These are phyloP conservation scores for Darksidea phi DNA, from an alignment of 495 filamentous ascomycete species.

Conservation along the genomic window DNA sequence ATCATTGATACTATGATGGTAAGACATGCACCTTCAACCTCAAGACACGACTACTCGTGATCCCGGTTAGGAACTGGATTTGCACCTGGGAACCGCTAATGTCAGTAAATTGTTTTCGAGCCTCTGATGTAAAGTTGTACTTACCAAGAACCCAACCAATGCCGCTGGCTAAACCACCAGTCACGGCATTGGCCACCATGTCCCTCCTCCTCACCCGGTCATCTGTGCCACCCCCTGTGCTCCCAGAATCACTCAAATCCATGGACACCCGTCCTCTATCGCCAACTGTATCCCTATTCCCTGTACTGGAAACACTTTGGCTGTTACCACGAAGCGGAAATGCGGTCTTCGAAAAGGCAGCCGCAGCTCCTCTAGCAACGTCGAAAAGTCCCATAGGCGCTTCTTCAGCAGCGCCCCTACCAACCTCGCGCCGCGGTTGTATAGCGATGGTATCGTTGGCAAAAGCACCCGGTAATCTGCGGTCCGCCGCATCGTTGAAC, in stretches of 20 bases:
- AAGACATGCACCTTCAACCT: no score
- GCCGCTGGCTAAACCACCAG: constrained; percentile 43
- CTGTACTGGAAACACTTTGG: not conserved
- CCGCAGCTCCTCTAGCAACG: constrained; percentile 76
- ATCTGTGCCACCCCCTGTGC: constrained; percentile 30
- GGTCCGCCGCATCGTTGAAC: constrained; percentile 34
- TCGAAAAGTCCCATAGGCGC: constrained; percentile 95
- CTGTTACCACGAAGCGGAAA: constrained; percentile 51
- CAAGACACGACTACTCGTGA: no score
- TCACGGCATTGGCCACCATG: constrained; percentile 45
- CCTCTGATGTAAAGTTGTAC: constrained; percentile 1
- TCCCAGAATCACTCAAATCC: constrained; percentile 36
- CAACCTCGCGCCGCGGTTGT: constrained; percentile 40
- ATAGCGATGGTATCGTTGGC: constrained; percentile 38
- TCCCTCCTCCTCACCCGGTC: constrained; percentile 46
- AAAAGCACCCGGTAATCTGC: constrained; percentile 68
- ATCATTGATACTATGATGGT: no score
- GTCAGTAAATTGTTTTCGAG: not conserved
- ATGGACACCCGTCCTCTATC: constrained; percentile 11
- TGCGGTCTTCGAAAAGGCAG: constrained; percentile 66
- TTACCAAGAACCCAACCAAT: constrained; percentile 47
- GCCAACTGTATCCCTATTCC: constrained; percentile 3
- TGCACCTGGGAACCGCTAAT: constrained; percentile 5
- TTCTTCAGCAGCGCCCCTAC: constrained; percentile 54
- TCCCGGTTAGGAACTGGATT: constrained; percentile 8